A percentile compares a stretch with the other conserved stretches of the same genome.
Evolutionary conservation across 495 filamentous ascomycete genomes (phyloP).

Genomic region (Talaromyces borbonicus): DNA sequence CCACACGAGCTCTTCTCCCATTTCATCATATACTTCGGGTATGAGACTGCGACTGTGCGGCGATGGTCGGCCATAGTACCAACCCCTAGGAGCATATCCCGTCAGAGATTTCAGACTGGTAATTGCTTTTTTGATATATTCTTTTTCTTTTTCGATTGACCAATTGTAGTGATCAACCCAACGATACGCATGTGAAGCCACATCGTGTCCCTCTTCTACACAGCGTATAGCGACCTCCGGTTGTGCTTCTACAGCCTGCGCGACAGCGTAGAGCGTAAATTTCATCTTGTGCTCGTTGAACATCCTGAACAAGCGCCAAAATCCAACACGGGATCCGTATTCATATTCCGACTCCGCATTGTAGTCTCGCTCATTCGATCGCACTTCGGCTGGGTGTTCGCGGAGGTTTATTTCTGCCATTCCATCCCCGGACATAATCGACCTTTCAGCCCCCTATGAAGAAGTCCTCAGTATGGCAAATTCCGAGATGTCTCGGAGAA

Average conservation of each 20-base stretch:
- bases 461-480: too few relatives aligned
- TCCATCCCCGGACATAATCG: not conserved
- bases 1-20: not conserved
- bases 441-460: too few relatives aligned
- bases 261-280: conserved; percentile 10
- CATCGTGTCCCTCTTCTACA: not conserved
- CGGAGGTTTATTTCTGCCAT: conserved; percentile 10
- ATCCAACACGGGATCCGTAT: not conserved
- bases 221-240: not conserved
- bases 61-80: not conserved
- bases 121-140: not conserved
- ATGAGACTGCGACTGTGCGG: not conserved
- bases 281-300: conserved; percentile 11
- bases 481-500: too few relatives aligned
- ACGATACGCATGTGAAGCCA: not conserved
- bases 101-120: not conserved
- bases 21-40: not conserved
- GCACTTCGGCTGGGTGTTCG: conserved; percentile 8
- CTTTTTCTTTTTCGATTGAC: not conserved
- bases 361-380: not conserved
- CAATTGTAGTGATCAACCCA: not conserved
- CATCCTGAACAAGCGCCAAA: conserved; percentile 10
- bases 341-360: not conserved
- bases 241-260: conserved; percentile 8
- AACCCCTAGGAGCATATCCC: not conserved